Evolutionary conservation across 768 basidiomycete species (phyloP), one percentile per base, ranked within the genome.

Genomic region (Leccinum truebloodii): DNA sequence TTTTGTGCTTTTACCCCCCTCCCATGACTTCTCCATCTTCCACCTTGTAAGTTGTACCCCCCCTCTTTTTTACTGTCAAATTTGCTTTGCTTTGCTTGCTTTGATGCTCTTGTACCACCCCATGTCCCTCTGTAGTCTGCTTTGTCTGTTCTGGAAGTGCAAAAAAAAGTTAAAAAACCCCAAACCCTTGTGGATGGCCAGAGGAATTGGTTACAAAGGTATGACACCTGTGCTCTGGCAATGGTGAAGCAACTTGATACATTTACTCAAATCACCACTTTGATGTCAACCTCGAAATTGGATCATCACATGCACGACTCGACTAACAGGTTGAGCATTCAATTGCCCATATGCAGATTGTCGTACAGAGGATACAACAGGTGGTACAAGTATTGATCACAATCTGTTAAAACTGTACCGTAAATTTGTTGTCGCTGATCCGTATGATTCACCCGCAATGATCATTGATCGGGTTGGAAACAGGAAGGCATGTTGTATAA

Each of bases 311-410:
- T 41, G 9, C 41, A 44, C n/a, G 10, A 46, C 44, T 46, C 20
- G 6, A 46, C 12, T 4, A 44, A 13, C 18, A 22, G 44, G 20
- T 46, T 46, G 18, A 44, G 54, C 37, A 5, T 52, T 54, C 49
- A 30, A 37, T 64, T 68, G 28, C 59, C 63, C 63, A 67, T 61
- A 13, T 63, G 65, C 67, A 64, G 12, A 35, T 4, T 71, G 55
- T 52, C 48, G 35, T 69, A 71, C 67, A 70, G 56, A 52, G 41
- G 34, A 54, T 64, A 64, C 67, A 69, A 60, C 46, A 34, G 54
- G 54, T 61, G 56, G 65, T 71, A 70, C 67, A 70, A 51, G 32
- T 64, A 61, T 58, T 16, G 18, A 34, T 24, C 24, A 24, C 24
- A 3, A 49, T 52, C 20, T 58, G 54, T 54, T 50, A 52, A 41